Evolutionary conservation across 306 rosid species (phyloP), one percentile per base, ranked within the genome.

Genomic region (Prosopis cineraria): DNA sequence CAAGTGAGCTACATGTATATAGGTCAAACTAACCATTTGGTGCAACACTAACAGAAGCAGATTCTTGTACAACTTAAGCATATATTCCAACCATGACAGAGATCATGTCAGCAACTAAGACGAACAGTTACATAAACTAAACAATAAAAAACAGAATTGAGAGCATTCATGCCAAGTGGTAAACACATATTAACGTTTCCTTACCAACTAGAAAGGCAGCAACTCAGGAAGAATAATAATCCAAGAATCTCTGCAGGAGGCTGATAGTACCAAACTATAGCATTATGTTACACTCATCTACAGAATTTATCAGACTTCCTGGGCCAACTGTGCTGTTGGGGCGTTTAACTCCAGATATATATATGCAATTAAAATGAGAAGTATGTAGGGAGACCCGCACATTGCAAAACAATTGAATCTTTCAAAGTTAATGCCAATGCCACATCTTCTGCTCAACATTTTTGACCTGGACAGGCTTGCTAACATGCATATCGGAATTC

Each of bases 161-260:
- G n/a, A 70, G 77, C 89, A 82, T 82, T 79, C 84, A 74, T 85
- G 74, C 84, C 86, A 87, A 76, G 86, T 82, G 75, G 63, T 86
- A 82, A 86, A 75, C 88, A 78, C 85, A 74, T 88, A 80, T 76
- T 77, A 78, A 79, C 81, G 78, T 80, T 79, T 89, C 84, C 98
- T 96, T 96, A 96, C 99, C 99, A 90, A 96, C 94, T 85, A 91
- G 83, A 90, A 91, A 83, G 82, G 98, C 98, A 88, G 99, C 97
- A 87, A 90, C 90, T 89, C 97, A 93, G 96, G 99, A 86, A 90
- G 99, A 87, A 88, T 87, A 91, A 71, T 76, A 83, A 83, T 93
- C 96, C 97, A 93, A 90, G 96, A 93, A 86, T 85, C 91, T 88
- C 93, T 82, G 98, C 90, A 88, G 90, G 89, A 90, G 84, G 98